Base-by-base conservation (phyloP, 2,329 filamentous ascomycete species). In the Bimuria novae-zelandiae region DNA sequence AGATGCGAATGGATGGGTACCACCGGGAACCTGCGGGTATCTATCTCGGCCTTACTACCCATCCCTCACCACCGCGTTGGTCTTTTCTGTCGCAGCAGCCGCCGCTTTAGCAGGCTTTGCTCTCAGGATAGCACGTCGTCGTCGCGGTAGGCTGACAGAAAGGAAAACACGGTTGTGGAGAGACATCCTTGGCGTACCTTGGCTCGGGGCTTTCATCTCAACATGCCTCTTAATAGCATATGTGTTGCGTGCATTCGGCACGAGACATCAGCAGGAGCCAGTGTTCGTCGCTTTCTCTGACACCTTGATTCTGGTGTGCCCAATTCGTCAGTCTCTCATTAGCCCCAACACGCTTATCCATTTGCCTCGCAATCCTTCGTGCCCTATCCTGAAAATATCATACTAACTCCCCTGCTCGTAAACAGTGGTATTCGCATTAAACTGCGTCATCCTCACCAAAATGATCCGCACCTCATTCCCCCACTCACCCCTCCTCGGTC, bases 11-110 rank as follows among this genome's bases (percentile, higher is more conserved):
- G 51, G 51, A 12, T 53, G 51, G 51, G 51, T 53, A 14, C 51
- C 51, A 10, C 43, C 51, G 6, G 44, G 51, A 11, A 49, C 51
- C 10, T 53, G 51, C 39, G 51, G 51, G 11, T 53, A 49, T 23
- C 36, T 49, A 30, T 48, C 51, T 23, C 51, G 51, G 22, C 51
- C 51, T 2, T 53, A 53, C 44, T 53, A 53, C 32, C 51, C 51
- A 30, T 53, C 51, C 21, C 44, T 53, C 29, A 11, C 21, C n/a
- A 39, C 51, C 21, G 44, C 51, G 25, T 22, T 53, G 12, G 30
- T 49, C 1, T 49, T 49, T 14, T 44, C 25, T 21, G 22, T 30
- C 11, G 30, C 39, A 27, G 51, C 51, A 3, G 37, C 44, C 21
- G 19, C 17, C 17, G 22, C 49, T 1, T 2, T 53, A 12, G 44